A percentile compares a stretch with the other conserved stretches of the same genome.
Conservation (phyloP, 2,329 filamentous ascomycete species). For the Tolypocladium paradoxum region DNA sequence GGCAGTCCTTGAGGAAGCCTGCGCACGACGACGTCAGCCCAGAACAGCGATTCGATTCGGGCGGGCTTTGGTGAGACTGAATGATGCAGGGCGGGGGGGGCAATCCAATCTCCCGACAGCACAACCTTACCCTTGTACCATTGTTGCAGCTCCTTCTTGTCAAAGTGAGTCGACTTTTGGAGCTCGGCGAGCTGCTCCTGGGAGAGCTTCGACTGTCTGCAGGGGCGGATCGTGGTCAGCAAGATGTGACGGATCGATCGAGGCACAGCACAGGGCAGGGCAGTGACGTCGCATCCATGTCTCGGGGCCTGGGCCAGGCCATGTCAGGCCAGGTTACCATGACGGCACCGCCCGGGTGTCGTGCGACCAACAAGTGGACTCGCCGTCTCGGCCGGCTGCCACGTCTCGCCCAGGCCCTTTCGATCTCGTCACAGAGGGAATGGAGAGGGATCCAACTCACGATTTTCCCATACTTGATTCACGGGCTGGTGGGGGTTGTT, state of each 20-base stretch:
- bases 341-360: not conserved
- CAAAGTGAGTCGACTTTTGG: conserved; percentile 94
- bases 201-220: conserved; percentile 94
- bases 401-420: not conserved
- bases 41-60: not conserved
- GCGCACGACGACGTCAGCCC: conserved; percentile 3
- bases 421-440: not conserved
- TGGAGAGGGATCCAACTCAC: conserved; percentile 1
- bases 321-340: not conserved
- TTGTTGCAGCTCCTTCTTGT: conserved; percentile 99
- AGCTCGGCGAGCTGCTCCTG: conserved; percentile 92
- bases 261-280: not conserved
- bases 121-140: conserved; percentile 86
- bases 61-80: not conserved
- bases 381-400: not conserved
- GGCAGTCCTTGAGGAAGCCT: conserved; percentile 98
- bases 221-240: conserved; percentile 10
- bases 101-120: not conserved
- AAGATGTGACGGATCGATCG: not conserved
- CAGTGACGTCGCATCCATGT: not conserved
- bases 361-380: not conserved
- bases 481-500: not conserved
- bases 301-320: not conserved
- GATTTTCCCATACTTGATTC: conserved; percentile 3
- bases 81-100: not conserved